Percentiles rank a stretch among this genome's conserved stretches.
Conservation (phyloP, 225 moss, liverwort and hornwort species). For the Bryum argenteum region DNA sequence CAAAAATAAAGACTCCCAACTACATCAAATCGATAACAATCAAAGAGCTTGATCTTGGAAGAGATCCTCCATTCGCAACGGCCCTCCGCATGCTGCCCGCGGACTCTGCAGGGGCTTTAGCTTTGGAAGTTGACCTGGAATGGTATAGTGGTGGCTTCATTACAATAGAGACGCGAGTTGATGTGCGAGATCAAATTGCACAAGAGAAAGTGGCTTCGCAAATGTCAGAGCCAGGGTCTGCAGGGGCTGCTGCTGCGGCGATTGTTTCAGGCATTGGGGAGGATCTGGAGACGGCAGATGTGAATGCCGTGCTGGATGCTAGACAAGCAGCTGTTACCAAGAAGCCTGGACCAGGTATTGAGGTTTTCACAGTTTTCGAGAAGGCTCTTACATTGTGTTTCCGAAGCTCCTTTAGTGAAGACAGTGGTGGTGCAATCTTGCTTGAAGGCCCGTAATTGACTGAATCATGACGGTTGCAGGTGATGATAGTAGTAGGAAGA, state of each 20-base stretch:
- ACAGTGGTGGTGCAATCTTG: slow-evolving; percentile 8
- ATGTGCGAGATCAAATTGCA: slow-evolving; percentile 81
- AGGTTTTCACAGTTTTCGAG: background rate
- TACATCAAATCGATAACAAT: slow-evolving; percentile 86
- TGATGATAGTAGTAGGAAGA: slow-evolving; percentile 73
- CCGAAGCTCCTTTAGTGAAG: slow-evolving; percentile 7
- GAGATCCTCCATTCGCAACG: slow-evolving; percentile 81
- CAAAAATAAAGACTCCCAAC: slow-evolving; percentile 75
- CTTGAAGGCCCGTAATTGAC: slow-evolving; percentile 10
- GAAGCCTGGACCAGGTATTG: slow-evolving; percentile 64
- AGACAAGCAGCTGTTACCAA: slow-evolving; percentile 41
- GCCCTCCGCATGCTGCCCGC: slow-evolving; percentile 72
- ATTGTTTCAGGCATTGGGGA: slow-evolving; percentile 58
- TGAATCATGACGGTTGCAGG: slow-evolving; percentile 32
- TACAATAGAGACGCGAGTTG: slow-evolving; percentile 85
- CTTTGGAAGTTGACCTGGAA: slow-evolving; percentile 81
- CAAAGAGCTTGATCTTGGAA: slow-evolving; percentile 82
- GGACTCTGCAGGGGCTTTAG: slow-evolving; percentile 74
- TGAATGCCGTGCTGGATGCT: slow-evolving; percentile 37
- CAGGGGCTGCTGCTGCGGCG: slow-evolving; percentile 67
- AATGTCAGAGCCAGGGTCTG: slow-evolving; percentile 53
- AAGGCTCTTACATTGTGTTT: background rate
- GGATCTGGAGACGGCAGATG: slow-evolving; percentile 57
- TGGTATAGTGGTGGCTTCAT: slow-evolving; percentile 83
- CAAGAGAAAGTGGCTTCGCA: slow-evolving; percentile 87